phyloP scores from a whole-genome alignment of 140 eudicot species.

The Stevia rebaudiana region DNA sequence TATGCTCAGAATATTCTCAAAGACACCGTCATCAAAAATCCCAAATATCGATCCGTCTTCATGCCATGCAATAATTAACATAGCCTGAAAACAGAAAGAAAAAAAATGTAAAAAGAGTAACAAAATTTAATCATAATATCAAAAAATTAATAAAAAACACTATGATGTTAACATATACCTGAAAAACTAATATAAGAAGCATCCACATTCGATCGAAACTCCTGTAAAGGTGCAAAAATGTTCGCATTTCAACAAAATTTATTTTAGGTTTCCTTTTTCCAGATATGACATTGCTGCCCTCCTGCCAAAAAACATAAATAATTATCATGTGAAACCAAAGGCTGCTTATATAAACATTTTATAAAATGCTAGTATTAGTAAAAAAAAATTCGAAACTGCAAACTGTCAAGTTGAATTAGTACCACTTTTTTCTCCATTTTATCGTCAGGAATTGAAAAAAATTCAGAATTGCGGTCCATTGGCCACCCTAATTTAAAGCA shows the following conservation, averaged over 20 bases:
- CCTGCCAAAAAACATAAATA: constrained; percentile 39
- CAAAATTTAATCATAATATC: neutral
- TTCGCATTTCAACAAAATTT: constrained; percentile 92
- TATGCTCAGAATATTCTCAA: constrained; percentile 71
- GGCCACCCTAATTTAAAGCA: constrained; percentile 98
- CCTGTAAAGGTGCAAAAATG: constrained; percentile 84
- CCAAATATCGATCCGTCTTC: constrained; percentile 53
- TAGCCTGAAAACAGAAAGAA: constrained; percentile 55
- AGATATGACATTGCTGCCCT: constrained; percentile 31
- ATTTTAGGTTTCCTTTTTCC: constrained; percentile 75
- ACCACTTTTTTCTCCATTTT: constrained; percentile 35
- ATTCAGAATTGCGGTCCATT: constrained; percentile 71
- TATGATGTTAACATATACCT: constrained; percentile 41
- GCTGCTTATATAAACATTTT: constrained; percentile 14
- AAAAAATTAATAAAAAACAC: constrained; percentile 11
- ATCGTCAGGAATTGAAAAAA: constrained; percentile 61
- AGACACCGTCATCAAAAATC: constrained; percentile 53
- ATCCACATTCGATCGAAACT: constrained; percentile 98
- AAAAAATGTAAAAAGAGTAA: neutral
- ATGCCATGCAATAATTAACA: constrained; percentile 92
- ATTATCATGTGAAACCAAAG: constrained; percentile 2
- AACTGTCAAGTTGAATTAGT: constrained; percentile 18
- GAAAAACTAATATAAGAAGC: constrained; percentile 71
- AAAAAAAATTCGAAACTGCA: neutral
- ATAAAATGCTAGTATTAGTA: constrained; percentile 5